Evolutionary conservation across 2,329 filamentous ascomycete species (phyloP), one percentile per base, ranked within the genome.

Genomic region (Aspergillus vadensis): DNA sequence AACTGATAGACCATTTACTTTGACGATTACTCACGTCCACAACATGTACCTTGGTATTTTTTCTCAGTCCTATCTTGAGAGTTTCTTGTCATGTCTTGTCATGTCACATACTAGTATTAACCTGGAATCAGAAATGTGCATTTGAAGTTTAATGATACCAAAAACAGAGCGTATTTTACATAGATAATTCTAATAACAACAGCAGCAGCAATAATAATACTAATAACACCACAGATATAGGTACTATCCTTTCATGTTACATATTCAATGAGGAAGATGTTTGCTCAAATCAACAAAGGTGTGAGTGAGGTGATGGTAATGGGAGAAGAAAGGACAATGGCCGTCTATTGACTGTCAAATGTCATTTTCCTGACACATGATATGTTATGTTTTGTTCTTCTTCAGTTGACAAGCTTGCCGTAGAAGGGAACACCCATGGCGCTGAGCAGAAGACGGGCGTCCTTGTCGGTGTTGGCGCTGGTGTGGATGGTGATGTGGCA

Each of bases 401-500:
- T 14, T 44, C 21, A 86, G 63, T 86, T 78, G 57, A 83, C 74
- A 55, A 89, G 79, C 76, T 92, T 91, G 70, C 92, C 92, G 70
- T 91, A 86, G 76, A 97, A 97, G 0, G 93, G 92, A 64, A 95
- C 78, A 32, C 91, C 91, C 62, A 93, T 79, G 12, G 88, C 81
- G 69, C 85, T 84, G 59, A 92, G 81, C 56, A 97, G 82, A 61
- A 97, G 79, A 67, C 91, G 86, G 7, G 91, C 93, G 70, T 97
- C 92, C 69, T 88, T 88, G 76, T 97, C 92, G 27, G 90, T 94
- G 25, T 84, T 92, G 44, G 91, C 93, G 27, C 89, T 89, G 1
- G 93, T 97, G 76, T 95, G 88, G 58, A 97, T 83, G 60, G 89
- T 90, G 68, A 97, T 86, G 70, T 95, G 86, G 74, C 89, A 90